phyloP scores from a whole-genome alignment of 441 rosid species.

The Daphne laureola region DNA sequence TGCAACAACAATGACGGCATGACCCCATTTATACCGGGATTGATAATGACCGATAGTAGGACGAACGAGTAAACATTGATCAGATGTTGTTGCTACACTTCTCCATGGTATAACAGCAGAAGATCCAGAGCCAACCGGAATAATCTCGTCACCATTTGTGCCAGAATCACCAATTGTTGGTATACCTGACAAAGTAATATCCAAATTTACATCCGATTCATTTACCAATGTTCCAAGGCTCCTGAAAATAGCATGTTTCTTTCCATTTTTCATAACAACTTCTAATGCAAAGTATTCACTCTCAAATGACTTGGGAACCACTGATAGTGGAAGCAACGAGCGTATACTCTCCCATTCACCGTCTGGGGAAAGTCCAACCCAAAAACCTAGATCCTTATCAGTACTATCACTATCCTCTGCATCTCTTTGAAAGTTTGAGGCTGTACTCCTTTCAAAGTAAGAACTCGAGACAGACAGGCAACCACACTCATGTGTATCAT shows the following conservation, averaged over 20 bases:
- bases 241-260: constrained; percentile 92
- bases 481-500: constrained; percentile 52
- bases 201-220: constrained; percentile 84
- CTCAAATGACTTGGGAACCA: constrained; percentile 63
- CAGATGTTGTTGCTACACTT: constrained; percentile 60
- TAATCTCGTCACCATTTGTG: constrained; percentile 32
- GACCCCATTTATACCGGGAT: constrained; percentile 68
- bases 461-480: constrained; percentile 66
- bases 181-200: constrained; percentile 43
- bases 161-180: constrained; percentile 30
- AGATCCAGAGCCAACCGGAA: constrained; percentile 60
- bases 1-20: constrained; percentile 34
- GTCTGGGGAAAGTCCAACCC: constrained; percentile 62
- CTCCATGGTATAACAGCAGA: constrained; percentile 86
- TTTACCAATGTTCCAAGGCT: constrained; percentile 78
- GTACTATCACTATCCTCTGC: constrained; percentile 33
- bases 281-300: constrained; percentile 82
- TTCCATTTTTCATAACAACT: constrained; percentile 83
- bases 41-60: constrained; percentile 50
- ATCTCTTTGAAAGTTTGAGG: constrained; percentile 48
- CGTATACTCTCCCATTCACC: constrained; percentile 85
- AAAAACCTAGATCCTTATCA: constrained; percentile 80
- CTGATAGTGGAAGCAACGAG: constrained; percentile 78
- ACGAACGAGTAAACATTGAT: constrained; percentile 66
- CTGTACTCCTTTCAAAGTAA: constrained; percentile 66